A percentile compares a stretch with the other conserved stretches of the same genome.
Evolutionary conservation across 2,329 filamentous ascomycete genomes (phyloP).

Genomic region (Ophiostoma triangulosporum): DNA sequence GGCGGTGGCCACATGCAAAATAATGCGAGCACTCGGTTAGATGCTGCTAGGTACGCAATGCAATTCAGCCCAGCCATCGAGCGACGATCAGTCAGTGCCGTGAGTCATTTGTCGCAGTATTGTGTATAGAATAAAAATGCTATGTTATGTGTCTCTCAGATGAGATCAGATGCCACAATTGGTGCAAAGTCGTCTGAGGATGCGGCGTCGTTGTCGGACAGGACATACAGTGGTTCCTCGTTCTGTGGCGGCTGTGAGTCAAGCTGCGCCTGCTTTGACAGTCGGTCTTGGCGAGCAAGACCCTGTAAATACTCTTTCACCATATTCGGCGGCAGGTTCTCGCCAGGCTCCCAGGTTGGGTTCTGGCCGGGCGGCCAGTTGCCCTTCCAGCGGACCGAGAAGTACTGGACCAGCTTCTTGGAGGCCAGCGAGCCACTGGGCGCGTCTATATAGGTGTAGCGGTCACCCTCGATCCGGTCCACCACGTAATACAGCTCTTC

Average conservation of each 20-base stretch:
- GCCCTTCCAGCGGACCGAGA: constrained; percentile 42
- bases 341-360: constrained; percentile 43
- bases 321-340: constrained; percentile 31
- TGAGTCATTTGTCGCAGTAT: background rate
- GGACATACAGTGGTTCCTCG: background rate
- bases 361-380: constrained; percentile 43
- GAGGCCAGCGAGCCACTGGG: constrained; percentile 18
- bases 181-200: background rate
- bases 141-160: background rate
- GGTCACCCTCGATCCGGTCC: constrained; percentile 19
- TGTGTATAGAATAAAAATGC: background rate
- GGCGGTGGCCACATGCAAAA: too few relatives aligned
- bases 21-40: too few relatives aligned
- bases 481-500: constrained; percentile 15
- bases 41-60: background rate
- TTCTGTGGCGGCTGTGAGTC: too few relatives aligned
- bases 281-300: background rate
- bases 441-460: constrained; percentile 30
- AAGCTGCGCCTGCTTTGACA: background rate
- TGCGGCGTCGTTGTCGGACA: background rate
- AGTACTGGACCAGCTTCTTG: constrained; percentile 26
- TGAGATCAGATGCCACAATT: background rate
- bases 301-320: constrained; percentile 26
- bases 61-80: background rate
- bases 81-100: background rate